Evolutionary conservation across 1,284 basidiomycete genomes (phyloP).

Genomic region (Mycena sp.): DNA sequence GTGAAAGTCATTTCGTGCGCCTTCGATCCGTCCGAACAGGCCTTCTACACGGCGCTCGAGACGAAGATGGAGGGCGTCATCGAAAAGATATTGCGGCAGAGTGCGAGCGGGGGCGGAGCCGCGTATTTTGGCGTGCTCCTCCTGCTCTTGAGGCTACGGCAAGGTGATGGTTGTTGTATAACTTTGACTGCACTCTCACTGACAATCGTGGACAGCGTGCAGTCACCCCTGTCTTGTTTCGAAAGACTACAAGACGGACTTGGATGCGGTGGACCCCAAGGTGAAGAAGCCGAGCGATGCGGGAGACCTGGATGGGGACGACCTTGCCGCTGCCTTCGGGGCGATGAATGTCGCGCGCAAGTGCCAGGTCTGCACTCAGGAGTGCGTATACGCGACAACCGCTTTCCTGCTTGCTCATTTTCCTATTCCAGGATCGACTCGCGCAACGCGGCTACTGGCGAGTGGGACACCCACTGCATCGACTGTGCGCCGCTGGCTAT

Average conservation of each 20-base stretch:
- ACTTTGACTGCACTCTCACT: neutral
- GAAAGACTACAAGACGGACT: conserved; percentile 76
- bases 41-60: conserved; percentile 87
- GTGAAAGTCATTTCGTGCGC: conserved; percentile 80
- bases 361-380: conserved; percentile 79
- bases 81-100: conserved; percentile 68
- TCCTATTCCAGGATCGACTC: conserved; percentile 47
- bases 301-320: conserved; percentile 72
- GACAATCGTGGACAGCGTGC: conserved; percentile 66
- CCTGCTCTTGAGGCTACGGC: conserved; percentile 86
- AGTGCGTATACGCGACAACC: conserved; percentile 62
- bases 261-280: conserved; percentile 77
- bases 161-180: conserved; percentile 69
- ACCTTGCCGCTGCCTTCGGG: conserved; percentile 80
- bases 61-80: conserved; percentile 78
- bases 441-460: conserved; percentile 46
- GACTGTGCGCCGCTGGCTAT: conserved; percentile 65
- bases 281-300: conserved; percentile 49
- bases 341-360: conserved; percentile 73
- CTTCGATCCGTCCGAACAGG: conserved; percentile 79
- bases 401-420: conserved; percentile 8
- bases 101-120: too few relatives aligned
- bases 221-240: conserved; percentile 88
- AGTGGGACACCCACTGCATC: conserved; percentile 54
- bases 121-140: conserved; percentile 90